Base-by-base conservation (phyloP, 176 grass and related monocot genomes). In the Triticum turgidum region DNA sequence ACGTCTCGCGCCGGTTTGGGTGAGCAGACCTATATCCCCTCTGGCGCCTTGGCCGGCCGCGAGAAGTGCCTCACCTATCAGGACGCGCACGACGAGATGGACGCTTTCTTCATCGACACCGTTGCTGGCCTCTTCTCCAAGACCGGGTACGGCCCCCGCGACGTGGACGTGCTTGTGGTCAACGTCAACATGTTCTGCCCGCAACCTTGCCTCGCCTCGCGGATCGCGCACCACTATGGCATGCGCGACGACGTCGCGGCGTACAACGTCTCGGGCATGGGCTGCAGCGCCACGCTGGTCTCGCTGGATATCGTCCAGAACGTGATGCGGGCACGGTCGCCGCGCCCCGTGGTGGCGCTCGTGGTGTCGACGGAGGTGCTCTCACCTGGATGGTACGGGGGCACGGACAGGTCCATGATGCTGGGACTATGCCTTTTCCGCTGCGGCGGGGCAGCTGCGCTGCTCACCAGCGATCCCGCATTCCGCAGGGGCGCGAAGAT, bases 341-440 rank as follows among this genome's bases (percentile, higher is more conserved):
- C 61, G 80, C 61, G 65, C 11, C 22, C 39, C 4, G 51, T 52
- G 35, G 9, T 87, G 12, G 91, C 88, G 5, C 17, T 93, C 2
- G 80, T 92, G 20, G 69, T 92, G 4, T 84, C 87, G 2, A 84
- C 84, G 11, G 87, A 90, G 32, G 87, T 85, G 42, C 84, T 87
- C 29, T 82, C 22, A n/a, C 84, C 81, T 11, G 83, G 85, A 47
- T 92, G 91, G 87, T 92, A 92, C 66, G 47, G 32, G 24, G 87
- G 91, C 38, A 89, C 29, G 42, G 80, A 92, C 68, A 80, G 66
- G 71, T 89, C 91, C 21, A 92, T 92, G 91, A 85, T 93, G 91
- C 82, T 93, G 21, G 88, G 75, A 0, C 71, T 87, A 27, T 70
- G 56, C 39, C 81, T 93, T 1, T 93, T 93, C 59, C 87, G 91